Base-by-base conservation (phyloP, 208 protist genomes). In the Trypanosoma lewisi region DNA sequence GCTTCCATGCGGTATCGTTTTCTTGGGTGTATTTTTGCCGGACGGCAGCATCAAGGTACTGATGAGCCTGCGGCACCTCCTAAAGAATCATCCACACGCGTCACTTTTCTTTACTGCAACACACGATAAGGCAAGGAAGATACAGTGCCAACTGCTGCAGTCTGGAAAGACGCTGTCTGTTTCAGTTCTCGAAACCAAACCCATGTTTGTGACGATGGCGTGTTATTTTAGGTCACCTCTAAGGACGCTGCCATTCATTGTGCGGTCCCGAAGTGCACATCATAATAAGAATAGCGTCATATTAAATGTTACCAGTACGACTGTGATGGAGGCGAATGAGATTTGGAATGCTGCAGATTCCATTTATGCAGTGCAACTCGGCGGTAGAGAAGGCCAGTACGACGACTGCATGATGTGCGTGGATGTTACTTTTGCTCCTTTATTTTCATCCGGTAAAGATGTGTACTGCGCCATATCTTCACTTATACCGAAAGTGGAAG, bases 1-100 rank as follows among this genome's bases (percentile, higher is more conserved):
- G 2, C 59, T 91, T 16, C 79, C 85, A 12, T 80, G 74, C 30
- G 82, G 82, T n/a, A 61, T 88, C 33, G 39, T 66, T 2, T 73
- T 91, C n/a, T 30, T 91, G n/a, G 85, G 82, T 41, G 50, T 88
- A 19, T 31, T 67, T 9, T 27, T 67, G 2, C 33, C 28, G 23
- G 30, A 23, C 31, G 41, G 52, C 30, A 17, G 34, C 31, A 45
- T 19, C 2, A 49, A 33, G 25, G 14, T 55, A 23, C 16, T 64
- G 21, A 31, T 21, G 7, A 7, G 16, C n/a, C 23, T 55, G 12
- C 49, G 36, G 17, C 44, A 27, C 14, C 41, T 42, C 34, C 36
- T 73, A 4, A 67, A 48, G 16, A 23, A 50, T n/a, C 33, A 57
- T 50, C 16, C 30, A 23, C 31, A 33, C 0, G 34, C 12, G 11